Percentiles rank a stretch among this genome's conserved stretches.
Conservation (phyloP, 2,329 filamentous ascomycete species). For the Neopestalotiopsis clavispora region DNA sequence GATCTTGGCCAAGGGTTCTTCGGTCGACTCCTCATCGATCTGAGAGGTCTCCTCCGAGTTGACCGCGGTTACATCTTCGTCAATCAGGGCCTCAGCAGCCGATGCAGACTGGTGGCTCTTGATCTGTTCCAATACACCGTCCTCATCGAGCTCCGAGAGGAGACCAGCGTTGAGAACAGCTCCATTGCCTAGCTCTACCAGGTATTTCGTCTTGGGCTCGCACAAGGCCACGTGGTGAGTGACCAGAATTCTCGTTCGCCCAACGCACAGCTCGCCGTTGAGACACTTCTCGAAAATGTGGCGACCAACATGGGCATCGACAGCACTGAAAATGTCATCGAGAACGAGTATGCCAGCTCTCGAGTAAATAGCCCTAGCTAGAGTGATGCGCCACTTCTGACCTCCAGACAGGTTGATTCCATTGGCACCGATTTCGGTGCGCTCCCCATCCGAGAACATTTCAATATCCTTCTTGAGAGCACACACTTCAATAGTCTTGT, state of each 20-base stretch:
- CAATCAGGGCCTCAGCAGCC: slow-evolving; percentile 49
- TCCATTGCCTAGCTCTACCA: slow-evolving; percentile 75
- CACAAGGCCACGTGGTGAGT: slow-evolving; percentile 80
- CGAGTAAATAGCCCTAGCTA: slow-evolving; percentile 81
- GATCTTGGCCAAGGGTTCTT: slow-evolving; percentile 52
- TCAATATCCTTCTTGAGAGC: slow-evolving; percentile 77
- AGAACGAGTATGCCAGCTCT: slow-evolving; percentile 76
- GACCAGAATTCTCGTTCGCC: slow-evolving; percentile 77
- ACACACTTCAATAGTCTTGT: slow-evolving; percentile 72
- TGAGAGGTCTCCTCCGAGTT: slow-evolving; percentile 58
- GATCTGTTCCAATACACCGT: slow-evolving; percentile 61
- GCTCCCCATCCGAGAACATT: slow-evolving; percentile 77
- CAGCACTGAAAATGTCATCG: slow-evolving; percentile 84
- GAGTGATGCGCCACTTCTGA: slow-evolving; percentile 81
- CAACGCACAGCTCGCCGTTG: slow-evolving; percentile 70
- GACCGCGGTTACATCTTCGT: slow-evolving; percentile 57
- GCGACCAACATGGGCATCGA: slow-evolving; percentile 81
- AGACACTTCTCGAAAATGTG: slow-evolving; percentile 80
- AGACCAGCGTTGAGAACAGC: slow-evolving; percentile 67
- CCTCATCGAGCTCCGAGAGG: slow-evolving; percentile 65
- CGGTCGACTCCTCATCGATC: slow-evolving; percentile 42
- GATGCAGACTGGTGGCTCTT: slow-evolving; percentile 52
- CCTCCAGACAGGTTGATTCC: slow-evolving; percentile 85
- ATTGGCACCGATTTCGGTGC: slow-evolving; percentile 83
- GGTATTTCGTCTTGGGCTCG: slow-evolving; percentile 72